Percentiles rank a stretch among this genome's conserved stretches.
Evolutionary conservation across 305 asterid genomes (phyloP).

Genomic region (Rubia peregrina): DNA sequence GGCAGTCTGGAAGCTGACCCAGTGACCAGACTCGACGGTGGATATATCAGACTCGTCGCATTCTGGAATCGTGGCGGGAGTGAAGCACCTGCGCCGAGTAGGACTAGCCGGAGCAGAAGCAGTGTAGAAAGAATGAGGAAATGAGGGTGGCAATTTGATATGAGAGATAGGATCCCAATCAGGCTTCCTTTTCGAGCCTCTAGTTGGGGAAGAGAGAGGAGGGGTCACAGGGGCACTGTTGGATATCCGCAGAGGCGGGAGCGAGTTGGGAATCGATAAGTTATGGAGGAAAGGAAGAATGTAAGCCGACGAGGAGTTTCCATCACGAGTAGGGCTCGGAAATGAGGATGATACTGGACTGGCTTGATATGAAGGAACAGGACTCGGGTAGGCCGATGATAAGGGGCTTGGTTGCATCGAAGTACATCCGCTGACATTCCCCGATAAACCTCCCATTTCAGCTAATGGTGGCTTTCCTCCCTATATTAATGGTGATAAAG

Average conservation of each 20-base stretch:
- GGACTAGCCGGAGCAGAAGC: slow-evolving; percentile 89
- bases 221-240: slow-evolving; percentile 92
- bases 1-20: slow-evolving; percentile 66
- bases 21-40: slow-evolving; percentile 36
- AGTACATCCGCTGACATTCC: slow-evolving; percentile 41
- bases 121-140: slow-evolving; percentile 47
- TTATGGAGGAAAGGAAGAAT: slow-evolving; percentile 52
- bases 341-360: slow-evolving; percentile 76
- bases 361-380: slow-evolving; percentile 75
- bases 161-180: slow-evolving; percentile 49
- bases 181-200: slow-evolving; percentile 53
- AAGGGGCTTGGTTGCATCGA: slow-evolving; percentile 65
- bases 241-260: slow-evolving; percentile 70
- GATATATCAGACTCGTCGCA: slow-evolving; percentile 62
- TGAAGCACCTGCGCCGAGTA: slow-evolving; percentile 38
- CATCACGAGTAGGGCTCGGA: slow-evolving; percentile 72
- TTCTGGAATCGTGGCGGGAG: slow-evolving; percentile 69
- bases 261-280: slow-evolving; percentile 41
- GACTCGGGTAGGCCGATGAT: slow-evolving; percentile 71
- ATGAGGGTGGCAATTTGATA: slow-evolving; percentile 32
- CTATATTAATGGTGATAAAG: slow-evolving; percentile 20
- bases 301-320: slow-evolving; percentile 37
- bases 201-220: slow-evolving; percentile 79
- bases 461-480: slow-evolving; percentile 49
- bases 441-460: slow-evolving; percentile 30